Evolutionary conservation across 495 filamentous ascomycete species (phyloP).

Genomic region (Pseudomonodictys pantanalensis): DNA sequence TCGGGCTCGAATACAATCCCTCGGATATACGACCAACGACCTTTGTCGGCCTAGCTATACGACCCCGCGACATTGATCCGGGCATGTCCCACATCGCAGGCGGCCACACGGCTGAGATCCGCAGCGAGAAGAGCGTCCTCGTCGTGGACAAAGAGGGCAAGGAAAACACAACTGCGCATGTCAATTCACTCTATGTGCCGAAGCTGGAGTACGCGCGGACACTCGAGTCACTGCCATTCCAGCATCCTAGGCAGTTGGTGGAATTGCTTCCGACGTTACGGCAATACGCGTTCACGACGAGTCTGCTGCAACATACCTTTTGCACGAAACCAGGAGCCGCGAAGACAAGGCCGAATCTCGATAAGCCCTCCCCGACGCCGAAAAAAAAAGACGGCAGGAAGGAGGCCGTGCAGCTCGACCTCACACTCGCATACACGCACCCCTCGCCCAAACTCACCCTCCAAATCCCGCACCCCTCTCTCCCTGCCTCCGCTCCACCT

Average conservation of each 20-base stretch:
- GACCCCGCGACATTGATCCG: conserved; percentile 37
- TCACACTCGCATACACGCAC: conserved; percentile 14
- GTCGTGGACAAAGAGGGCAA: conserved; percentile 43
- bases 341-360: not conserved
- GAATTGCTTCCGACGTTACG: conserved; percentile 61
- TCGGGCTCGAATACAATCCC: conserved; percentile 53
- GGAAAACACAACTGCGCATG: conserved; percentile 53
- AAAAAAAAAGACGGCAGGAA: not conserved
- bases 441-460: conserved; percentile 18
- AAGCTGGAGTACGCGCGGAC: conserved; percentile 66
- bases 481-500: not conserved
- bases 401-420: conserved; percentile 14
- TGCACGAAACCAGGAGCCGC: not conserved
- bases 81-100: conserved; percentile 43
- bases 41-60: conserved; percentile 66
- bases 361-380: not conserved
- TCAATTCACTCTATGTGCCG: conserved; percentile 67
- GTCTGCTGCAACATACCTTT: conserved; percentile 33
- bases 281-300: conserved; percentile 39
- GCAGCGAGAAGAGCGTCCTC: conserved; percentile 38
- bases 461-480: conserved; percentile 17
- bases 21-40: conserved; percentile 55
- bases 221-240: conserved; percentile 73
- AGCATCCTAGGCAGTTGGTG: conserved; percentile 80
- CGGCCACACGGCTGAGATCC: conserved; percentile 40